These are phyloP conservation scores for Myochromella boudieri DNA, from an alignment of 768 basidiomycete genomes.

Conservation along the genomic window DNA sequence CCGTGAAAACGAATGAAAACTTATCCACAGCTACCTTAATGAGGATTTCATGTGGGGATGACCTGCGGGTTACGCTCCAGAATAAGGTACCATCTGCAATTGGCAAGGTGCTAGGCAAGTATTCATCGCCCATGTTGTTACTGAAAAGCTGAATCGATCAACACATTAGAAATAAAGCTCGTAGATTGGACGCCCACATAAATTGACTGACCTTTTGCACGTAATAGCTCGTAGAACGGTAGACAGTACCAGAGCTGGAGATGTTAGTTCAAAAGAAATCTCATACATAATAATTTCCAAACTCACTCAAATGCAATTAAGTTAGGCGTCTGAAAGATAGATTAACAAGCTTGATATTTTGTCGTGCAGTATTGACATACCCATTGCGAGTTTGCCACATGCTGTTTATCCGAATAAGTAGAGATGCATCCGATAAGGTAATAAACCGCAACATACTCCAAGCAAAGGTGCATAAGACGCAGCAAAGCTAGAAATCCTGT, in stretches of 20 bases:
- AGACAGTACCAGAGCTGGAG: slow-evolving; percentile 48
- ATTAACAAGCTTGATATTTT: background rate
- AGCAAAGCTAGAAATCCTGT: slow-evolving; percentile 34
- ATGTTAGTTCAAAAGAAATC: no score
- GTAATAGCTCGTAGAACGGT: slow-evolving; percentile 63
- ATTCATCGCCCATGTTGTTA: background rate
- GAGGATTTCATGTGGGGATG: background rate
- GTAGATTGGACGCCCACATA: no score
- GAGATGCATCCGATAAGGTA: background rate
- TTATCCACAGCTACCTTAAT: background rate
- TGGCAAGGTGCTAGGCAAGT: slow-evolving; percentile 2
- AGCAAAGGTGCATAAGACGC: slow-evolving; percentile 64
- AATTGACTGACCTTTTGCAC: slow-evolving; percentile 48
- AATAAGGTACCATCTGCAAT: background rate
- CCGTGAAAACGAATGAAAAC: background rate
- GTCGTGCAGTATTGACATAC: slow-evolving; percentile 23
- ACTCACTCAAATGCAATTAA: slow-evolving; percentile 62
- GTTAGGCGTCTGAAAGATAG: slow-evolving; percentile 48
- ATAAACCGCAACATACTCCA: slow-evolving; percentile 23
- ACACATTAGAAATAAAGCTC: background rate
- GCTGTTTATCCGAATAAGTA: slow-evolving; percentile 28
- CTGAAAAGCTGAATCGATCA: slow-evolving; percentile 1
- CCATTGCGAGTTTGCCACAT: slow-evolving; percentile 58
- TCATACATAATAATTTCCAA: background rate
- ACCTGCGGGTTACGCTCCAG: slow-evolving; percentile 7